Evolutionary conservation across 331 rosid genomes (phyloP).

Genomic region (Acacia pycnantha): DNA sequence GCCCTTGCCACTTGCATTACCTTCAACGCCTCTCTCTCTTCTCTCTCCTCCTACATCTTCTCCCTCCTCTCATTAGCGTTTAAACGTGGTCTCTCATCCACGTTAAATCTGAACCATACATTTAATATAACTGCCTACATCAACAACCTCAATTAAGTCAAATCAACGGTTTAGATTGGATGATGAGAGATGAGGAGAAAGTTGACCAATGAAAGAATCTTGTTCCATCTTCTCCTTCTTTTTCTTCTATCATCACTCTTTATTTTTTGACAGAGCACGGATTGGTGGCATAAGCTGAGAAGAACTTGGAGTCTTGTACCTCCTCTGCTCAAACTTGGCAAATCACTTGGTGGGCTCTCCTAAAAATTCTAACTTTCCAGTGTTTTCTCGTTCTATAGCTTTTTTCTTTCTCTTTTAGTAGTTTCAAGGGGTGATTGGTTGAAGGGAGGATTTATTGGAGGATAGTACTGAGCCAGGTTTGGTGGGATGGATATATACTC

Average conservation of each 20-base stretch:
- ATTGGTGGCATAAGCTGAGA: constrained; percentile 35
- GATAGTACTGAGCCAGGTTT: not conserved
- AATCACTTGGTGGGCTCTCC: constrained; percentile 4
- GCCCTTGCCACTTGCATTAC: constrained; percentile 34
- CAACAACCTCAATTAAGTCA: too few relatives aligned
- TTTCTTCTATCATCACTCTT: not conserved
- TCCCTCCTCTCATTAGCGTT: too few relatives aligned
- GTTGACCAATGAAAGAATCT: too few relatives aligned
- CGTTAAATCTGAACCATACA: too few relatives aligned
- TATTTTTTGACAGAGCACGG: constrained; percentile 9
- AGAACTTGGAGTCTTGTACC: constrained; percentile 26
- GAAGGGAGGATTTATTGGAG: not conserved
- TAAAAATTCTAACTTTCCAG: not conserved
- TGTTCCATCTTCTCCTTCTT: too few relatives aligned
- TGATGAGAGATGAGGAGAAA: too few relatives aligned
- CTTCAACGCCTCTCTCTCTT: constrained; percentile 12
- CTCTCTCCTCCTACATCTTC: not conserved
- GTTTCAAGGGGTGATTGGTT: not conserved
- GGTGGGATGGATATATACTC: not conserved
- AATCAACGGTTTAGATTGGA: too few relatives aligned
- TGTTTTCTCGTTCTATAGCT: not conserved
- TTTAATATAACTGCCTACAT: too few relatives aligned
- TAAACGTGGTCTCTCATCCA: too few relatives aligned
- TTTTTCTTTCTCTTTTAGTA: not conserved
- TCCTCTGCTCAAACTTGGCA: constrained; percentile 20